phyloP scores from a whole-genome alignment of 1,284 basidiomycete genomes.

The Acaromyces ingoldii region DNA sequence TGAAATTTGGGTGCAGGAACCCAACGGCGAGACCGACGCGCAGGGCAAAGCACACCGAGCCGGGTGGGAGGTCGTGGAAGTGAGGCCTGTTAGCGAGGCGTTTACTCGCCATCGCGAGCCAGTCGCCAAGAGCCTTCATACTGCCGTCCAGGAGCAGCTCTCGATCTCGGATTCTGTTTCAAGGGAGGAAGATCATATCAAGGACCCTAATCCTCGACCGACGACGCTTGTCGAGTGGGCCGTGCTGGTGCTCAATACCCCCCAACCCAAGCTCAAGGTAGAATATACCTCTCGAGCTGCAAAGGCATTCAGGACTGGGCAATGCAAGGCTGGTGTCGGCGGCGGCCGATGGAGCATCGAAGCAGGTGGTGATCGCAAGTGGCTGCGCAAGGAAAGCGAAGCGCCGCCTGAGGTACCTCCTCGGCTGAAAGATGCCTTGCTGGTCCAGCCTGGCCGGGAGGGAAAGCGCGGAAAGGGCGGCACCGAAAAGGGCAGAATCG shows the following conservation, averaged over 20 bases:
- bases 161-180: background rate
- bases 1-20: slow-evolving; percentile 30
- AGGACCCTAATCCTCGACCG: slow-evolving; percentile 24
- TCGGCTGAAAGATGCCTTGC: slow-evolving; percentile 54
- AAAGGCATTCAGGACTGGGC: slow-evolving; percentile 65
- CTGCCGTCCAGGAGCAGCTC: background rate
- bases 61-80: slow-evolving; percentile 67
- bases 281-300: slow-evolving; percentile 67
- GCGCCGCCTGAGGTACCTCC: slow-evolving; percentile 66
- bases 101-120: slow-evolving; percentile 5
- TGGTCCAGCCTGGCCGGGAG: slow-evolving; percentile 63
- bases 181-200: background rate
- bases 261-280: slow-evolving; percentile 67
- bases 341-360: slow-evolving; percentile 26
- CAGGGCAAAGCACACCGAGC: slow-evolving; percentile 6
- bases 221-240: slow-evolving; percentile 69
- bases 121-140: slow-evolving; percentile 17
- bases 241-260: slow-evolving; percentile 67
- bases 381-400: slow-evolving; percentile 25
- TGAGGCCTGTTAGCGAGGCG: slow-evolving; percentile 73
- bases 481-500: slow-evolving; percentile 63
- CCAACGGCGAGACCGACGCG: slow-evolving; percentile 4
- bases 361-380: slow-evolving; percentile 12
- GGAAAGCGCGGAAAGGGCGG: slow-evolving; percentile 60
- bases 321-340: slow-evolving; percentile 65